These are phyloP conservation scores for Trichosporon sp. DNA, from an alignment of 1,284 basidiomycete genomes.

Conservation along the genomic window DNA sequence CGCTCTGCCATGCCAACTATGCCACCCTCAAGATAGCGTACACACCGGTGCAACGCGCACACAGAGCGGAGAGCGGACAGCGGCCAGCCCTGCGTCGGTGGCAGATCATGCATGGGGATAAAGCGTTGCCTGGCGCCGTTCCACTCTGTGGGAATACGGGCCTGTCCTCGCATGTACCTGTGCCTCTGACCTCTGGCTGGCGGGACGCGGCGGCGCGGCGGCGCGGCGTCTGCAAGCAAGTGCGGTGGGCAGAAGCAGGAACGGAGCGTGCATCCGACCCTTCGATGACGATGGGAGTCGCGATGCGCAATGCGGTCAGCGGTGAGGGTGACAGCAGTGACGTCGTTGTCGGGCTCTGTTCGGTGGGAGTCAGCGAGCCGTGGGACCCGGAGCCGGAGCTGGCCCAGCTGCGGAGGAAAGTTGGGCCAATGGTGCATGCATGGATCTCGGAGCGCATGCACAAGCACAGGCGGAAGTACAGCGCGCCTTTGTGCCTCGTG, in stretches of 20 bases:
- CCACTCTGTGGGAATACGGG: not conserved
- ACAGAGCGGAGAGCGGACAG: not conserved
- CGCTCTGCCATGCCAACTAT: not conserved
- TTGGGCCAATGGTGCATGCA: not conserved
- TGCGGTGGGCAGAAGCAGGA: not conserved
- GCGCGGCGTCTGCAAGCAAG: too few relatives aligned
- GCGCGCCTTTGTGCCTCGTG: not conserved
- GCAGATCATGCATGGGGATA: not conserved
- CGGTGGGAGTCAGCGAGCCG: not conserved
- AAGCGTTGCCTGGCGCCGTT: not conserved
- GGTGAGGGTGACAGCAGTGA: too few relatives aligned
- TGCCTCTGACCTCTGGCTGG: too few relatives aligned
- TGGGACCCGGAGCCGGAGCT: too few relatives aligned
- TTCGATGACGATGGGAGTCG: not conserved
- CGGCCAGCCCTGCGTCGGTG: not conserved
- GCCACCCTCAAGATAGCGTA: not conserved
- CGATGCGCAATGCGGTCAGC: too few relatives aligned
- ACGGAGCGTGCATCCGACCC: not conserved
- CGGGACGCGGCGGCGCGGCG: not conserved
- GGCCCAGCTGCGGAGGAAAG: not conserved
- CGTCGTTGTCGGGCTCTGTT: not conserved
- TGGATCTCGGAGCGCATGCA: not conserved
- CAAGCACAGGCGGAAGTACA: not conserved
- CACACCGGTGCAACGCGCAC: too few relatives aligned
- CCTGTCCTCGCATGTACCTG: not conserved